These are phyloP conservation scores for Halenospora varia DNA, from an alignment of 495 filamentous ascomycete genomes.

Conservation along the genomic window DNA sequence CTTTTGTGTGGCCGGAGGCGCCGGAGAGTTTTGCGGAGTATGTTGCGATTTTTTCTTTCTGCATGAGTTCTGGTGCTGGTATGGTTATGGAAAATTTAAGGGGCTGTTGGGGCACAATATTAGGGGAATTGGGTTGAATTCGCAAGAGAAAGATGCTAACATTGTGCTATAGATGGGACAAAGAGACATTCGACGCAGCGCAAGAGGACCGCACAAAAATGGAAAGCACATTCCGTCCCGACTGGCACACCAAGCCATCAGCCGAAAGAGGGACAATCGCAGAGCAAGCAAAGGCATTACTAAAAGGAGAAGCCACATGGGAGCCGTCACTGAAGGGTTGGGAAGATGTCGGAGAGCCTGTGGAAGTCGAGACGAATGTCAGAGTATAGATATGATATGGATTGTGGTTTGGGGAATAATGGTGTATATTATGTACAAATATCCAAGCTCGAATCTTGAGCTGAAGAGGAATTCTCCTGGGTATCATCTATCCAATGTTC, in stretches of 20 bases:
- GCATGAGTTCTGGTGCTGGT: not conserved
- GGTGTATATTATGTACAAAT: slow-evolving; percentile 13
- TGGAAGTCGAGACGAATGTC: slow-evolving; percentile 20
- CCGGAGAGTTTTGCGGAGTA: slow-evolving; percentile 54
- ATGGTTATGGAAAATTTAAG: not conserved
- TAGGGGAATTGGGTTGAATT: slow-evolving; percentile 25
- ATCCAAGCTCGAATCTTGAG: not conserved
- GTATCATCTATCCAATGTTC: slow-evolving; percentile 56
- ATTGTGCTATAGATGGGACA: slow-evolving; percentile 43
- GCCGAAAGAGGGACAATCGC: slow-evolving; percentile 34
- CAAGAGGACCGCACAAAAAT: slow-evolving; percentile 30
- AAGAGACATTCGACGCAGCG: slow-evolving; percentile 37
- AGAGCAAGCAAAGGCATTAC: slow-evolving; percentile 56
- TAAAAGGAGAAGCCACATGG: slow-evolving; percentile 40
- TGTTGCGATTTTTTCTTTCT: slow-evolving; percentile 33
- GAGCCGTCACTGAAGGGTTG: slow-evolving; percentile 23
- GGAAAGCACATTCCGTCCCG: slow-evolving; percentile 22
- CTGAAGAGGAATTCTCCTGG: not conserved
- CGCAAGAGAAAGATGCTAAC: slow-evolving; percentile 17
- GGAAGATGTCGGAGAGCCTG: slow-evolving; percentile 18
- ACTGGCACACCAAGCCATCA: slow-evolving; percentile 29
- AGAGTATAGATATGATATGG: slow-evolving; percentile 11
- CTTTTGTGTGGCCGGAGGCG: slow-evolving; percentile 77
- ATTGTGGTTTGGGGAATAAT: not conserved
- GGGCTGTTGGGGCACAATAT: not conserved